Conservation (phyloP, 1,139 yeast genomes). For the Pichia sp. region DNA sequence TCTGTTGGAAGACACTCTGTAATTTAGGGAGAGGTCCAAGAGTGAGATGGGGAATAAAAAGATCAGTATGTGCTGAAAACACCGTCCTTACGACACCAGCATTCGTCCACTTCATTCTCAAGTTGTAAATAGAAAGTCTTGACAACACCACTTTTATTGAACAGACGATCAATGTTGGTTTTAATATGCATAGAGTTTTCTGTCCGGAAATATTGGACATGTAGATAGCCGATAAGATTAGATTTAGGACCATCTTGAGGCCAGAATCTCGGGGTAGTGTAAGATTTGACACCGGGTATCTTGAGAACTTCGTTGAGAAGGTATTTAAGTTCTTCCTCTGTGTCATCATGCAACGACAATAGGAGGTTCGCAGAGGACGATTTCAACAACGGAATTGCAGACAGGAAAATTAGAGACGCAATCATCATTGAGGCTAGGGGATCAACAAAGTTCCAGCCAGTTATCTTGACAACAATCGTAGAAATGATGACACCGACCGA, state of each 20-base stretch:
- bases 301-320: constrained; percentile 62
- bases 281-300: constrained; percentile 77
- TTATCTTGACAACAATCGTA: constrained; percentile 57
- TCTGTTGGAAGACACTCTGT: too few species aligned
- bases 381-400: constrained; percentile 78
- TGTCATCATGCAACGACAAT: constrained; percentile 44
- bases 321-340: constrained; percentile 59
- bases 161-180: constrained; percentile 37
- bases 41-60: too few species aligned
- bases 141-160: constrained; percentile 28
- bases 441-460: constrained; percentile 54
- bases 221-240: constrained; percentile 46
- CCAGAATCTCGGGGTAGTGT: constrained; percentile 91
- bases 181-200: constrained; percentile 43
- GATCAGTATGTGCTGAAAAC: constrained; percentile 22
- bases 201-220: constrained; percentile 49
- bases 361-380: constrained; percentile 76
- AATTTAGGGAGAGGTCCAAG: not conserved
- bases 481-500: constrained; percentile 94
- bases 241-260: constrained; percentile 44
- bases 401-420: constrained; percentile 70
- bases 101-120: constrained; percentile 54
- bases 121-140: constrained; percentile 45
- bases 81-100: constrained; percentile 47
- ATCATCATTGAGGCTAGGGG: constrained; percentile 89